These are phyloP conservation scores for Pythium periplocum DNA, from an alignment of 352 stramenopile genomes.

Conservation along the genomic window DNA sequence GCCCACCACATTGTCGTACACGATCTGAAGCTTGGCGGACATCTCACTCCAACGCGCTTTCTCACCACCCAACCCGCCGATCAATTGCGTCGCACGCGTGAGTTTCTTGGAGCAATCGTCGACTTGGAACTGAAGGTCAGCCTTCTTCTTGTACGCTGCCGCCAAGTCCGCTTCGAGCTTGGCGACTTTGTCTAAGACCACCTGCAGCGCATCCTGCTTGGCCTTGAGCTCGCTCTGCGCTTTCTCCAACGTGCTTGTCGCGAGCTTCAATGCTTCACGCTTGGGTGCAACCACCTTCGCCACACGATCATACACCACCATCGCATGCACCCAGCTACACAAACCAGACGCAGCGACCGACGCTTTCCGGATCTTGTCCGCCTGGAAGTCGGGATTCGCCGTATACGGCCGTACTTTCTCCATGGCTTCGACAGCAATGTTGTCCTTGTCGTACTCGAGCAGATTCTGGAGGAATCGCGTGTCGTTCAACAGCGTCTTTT, in stretches of 20 bases:
- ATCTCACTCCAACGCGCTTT: conserved; percentile 92
- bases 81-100: conserved; percentile 89
- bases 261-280: conserved; percentile 87
- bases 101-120: conserved; percentile 93
- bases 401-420: conserved; percentile 86
- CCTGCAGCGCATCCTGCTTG: conserved; percentile 89
- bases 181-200: conserved; percentile 91
- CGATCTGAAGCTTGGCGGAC: conserved; percentile 73
- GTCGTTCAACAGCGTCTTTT: conserved; percentile 92
- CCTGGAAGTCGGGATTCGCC: conserved; percentile 88
- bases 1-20: conserved; percentile 90
- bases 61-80: conserved; percentile 91
- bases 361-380: conserved; percentile 93
- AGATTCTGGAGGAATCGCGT: conserved; percentile 91
- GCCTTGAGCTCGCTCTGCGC: conserved; percentile 81
- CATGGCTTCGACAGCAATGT: conserved; percentile 89
- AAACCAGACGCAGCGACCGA: conserved; percentile 92
- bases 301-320: conserved; percentile 95
- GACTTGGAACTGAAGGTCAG: conserved; percentile 86
- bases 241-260: conserved; percentile 80
- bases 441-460: conserved; percentile 95
- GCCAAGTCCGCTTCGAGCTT: conserved; percentile 85
- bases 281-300: conserved; percentile 93
- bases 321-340: conserved; percentile 94
- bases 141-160: conserved; percentile 92